Percentiles rank a stretch among this genome's conserved stretches.
These are phyloP conservation scores for Udeniomyces megalosporus DNA, from an alignment of 768 basidiomycete species.

Conservation along the genomic window DNA sequence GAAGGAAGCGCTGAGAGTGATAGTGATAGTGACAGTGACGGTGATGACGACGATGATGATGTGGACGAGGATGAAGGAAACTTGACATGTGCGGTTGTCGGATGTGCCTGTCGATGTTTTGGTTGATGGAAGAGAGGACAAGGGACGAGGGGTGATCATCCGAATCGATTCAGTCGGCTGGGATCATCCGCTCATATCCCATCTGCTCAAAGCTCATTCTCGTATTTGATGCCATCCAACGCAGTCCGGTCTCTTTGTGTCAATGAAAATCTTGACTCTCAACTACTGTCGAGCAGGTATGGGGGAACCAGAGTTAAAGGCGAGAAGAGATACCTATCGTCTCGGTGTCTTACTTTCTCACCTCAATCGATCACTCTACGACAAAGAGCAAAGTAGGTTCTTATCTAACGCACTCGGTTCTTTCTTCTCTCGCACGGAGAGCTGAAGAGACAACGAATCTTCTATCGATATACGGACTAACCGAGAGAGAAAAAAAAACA, in stretches of 20 bases:
- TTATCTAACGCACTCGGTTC: too few relatives aligned
- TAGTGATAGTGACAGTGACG: neutral
- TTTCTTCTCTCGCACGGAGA: neutral
- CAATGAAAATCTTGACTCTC: too few relatives aligned
- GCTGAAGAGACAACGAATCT: neutral
- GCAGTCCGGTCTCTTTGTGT: too few relatives aligned
- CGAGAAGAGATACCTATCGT: too few relatives aligned
- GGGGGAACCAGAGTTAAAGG: neutral
- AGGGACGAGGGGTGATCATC: neutral
- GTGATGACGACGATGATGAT: neutral
- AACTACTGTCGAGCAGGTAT: neutral
- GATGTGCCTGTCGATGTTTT: neutral
- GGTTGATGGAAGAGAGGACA: neutral
- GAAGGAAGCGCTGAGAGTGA: too few relatives aligned
- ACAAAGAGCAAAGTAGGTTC: too few relatives aligned
- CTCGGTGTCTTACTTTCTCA: too few relatives aligned
- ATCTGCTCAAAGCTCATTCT: too few relatives aligned
- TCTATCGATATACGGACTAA: neutral
- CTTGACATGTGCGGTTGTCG: neutral
- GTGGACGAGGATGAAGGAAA: neutral
- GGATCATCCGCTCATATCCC: too few relatives aligned
- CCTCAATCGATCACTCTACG: too few relatives aligned
- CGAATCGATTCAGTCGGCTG: neutral
- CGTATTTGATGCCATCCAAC: too few relatives aligned
- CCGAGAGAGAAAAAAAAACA: neutral